Percentiles rank a stretch among this genome's conserved stretches.
These are phyloP conservation scores for Apodospora peruviana DNA, from an alignment of 495 filamentous ascomycete genomes.

Conservation along the genomic window DNA sequence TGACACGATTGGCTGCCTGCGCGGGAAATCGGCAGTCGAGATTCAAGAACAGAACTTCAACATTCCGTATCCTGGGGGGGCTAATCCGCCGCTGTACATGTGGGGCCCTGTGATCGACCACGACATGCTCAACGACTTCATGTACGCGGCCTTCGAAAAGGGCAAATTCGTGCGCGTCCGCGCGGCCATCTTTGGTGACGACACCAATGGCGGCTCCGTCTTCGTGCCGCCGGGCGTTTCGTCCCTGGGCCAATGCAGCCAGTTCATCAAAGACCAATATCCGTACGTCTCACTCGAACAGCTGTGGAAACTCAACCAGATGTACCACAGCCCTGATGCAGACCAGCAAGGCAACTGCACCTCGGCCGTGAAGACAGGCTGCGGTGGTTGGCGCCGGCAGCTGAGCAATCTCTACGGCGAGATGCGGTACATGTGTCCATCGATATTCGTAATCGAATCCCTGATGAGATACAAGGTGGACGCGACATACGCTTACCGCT, in stretches of 20 bases:
- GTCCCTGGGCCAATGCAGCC: constrained; percentile 34
- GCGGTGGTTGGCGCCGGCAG: not conserved
- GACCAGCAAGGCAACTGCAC: no score
- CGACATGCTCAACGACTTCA: constrained; percentile 40
- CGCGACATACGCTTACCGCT: constrained; percentile 24
- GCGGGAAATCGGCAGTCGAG: constrained; percentile 34
- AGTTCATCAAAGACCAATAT: constrained; percentile 44
- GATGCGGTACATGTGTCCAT: constrained; percentile 68
- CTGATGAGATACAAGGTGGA: constrained; percentile 31
- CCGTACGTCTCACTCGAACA: constrained; percentile 36
- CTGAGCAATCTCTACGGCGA: constrained; percentile 59
- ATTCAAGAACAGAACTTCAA: constrained; percentile 50
- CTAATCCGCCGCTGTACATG: constrained; percentile 43
- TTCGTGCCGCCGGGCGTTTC: constrained; percentile 47
- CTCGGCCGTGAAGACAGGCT: no score
- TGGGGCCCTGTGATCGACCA: constrained; percentile 60
- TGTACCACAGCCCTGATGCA: constrained; percentile 17
- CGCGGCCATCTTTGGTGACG: constrained; percentile 29
- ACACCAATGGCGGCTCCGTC: constrained; percentile 47
- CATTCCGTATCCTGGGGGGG: constrained; percentile 37
- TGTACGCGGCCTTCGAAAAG: constrained; percentile 20
- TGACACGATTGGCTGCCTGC: constrained; percentile 45
- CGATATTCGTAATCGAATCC: constrained; percentile 48
- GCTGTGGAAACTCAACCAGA: constrained; percentile 40
- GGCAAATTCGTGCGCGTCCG: constrained; percentile 28